Evolutionary conservation across 441 rosid species (phyloP), one percentile per base, ranked within the genome.

Genomic region (Erodium chrysanthum): DNA sequence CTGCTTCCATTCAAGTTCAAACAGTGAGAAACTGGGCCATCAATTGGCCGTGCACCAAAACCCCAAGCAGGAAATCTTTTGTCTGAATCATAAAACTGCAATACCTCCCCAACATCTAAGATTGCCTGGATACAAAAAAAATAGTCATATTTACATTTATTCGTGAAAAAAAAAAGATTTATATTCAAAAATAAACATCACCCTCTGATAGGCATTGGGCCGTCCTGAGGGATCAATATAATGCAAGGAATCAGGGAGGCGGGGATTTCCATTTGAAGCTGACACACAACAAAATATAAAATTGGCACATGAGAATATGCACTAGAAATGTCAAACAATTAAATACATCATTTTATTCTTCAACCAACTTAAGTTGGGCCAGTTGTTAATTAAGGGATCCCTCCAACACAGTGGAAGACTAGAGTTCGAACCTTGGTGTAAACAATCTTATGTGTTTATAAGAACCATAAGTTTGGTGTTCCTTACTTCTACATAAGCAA

Each of bases 181-280:
- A 15, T 50, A 46, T n/a, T n/a, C 5, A 21, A 17, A 23, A 40
- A 63, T n/a, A 66, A 27, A 48, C 27, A 62, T 68, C 68, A 65
- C 98, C 74, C 83, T 84, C 71, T 92, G 96, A 72, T 92, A 92
- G 0, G 96, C 89, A 81, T 92, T 92, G 74, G 68, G 76, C 50
- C 96, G 81, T 73, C 93, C 92, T 9, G 96, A 80, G 64, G 90
- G 89, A 81, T 92, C 98, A 31, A 90, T 74, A 72, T 85, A 92
- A 81, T 92, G 98, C 86, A 92, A 83, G 33, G 98, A 92, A 88
- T 90, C 98, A 54, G 96, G 91, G 46, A 87, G 90, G 42, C 98
- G 98, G 50, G 98, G 96, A 74, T 92, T 92, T 70, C 96, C 98
- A 82, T 92, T 92, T 79, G 98, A 92, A 79, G 96, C 98, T 92